phyloP scores from a whole-genome alignment of 2,329 filamentous ascomycete genomes.

The Fusarium gaditjirri region DNA sequence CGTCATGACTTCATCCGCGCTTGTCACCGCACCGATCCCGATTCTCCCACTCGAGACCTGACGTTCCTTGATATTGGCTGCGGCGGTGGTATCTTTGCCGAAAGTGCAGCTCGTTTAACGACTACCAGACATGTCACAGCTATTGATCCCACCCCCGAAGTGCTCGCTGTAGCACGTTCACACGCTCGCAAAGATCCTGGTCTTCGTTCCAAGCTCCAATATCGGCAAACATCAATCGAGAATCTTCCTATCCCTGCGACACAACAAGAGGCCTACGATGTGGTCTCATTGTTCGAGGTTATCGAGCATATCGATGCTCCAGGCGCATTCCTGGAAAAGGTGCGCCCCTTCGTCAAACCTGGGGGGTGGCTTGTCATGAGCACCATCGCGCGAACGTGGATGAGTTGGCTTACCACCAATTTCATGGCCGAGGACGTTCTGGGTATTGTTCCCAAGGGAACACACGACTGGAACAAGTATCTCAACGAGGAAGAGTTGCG shows the following conservation, averaged over 20 bases:
- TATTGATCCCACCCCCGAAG: slow-evolving; percentile 80
- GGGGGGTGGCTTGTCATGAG: slow-evolving; percentile 94
- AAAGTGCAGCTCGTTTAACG: slow-evolving; percentile 78
- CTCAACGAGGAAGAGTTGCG: slow-evolving; percentile 85
- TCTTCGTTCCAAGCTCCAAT: slow-evolving; percentile 72
- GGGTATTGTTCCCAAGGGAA: slow-evolving; percentile 88
- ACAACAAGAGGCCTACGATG: slow-evolving; percentile 69
- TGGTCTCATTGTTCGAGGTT: slow-evolving; percentile 92
- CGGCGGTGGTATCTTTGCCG: slow-evolving; percentile 95
- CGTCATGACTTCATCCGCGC: slow-evolving; percentile 89
- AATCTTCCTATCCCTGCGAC: slow-evolving; percentile 60
- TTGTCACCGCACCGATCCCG: slow-evolving; percentile 69
- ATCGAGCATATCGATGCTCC: slow-evolving; percentile 90
- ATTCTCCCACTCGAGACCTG: slow-evolving; percentile 55
- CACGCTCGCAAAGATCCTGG: slow-evolving; percentile 81
- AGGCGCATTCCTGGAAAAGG: slow-evolving; percentile 75
- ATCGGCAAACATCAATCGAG: slow-evolving; percentile 83
- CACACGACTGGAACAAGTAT: slow-evolving; percentile 97
- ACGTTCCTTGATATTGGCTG: slow-evolving; percentile 93
- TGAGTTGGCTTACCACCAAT: slow-evolving; percentile 92
- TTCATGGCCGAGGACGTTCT: slow-evolving; percentile 89
- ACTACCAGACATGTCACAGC: slow-evolving; percentile 74
- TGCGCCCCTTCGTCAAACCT: slow-evolving; percentile 81
- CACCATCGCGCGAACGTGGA: slow-evolving; percentile 91
- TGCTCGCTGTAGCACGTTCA: slow-evolving; percentile 77